These are phyloP conservation scores for Helichrysum umbraculigerum DNA, from an alignment of 129 eudicot genomes.

Conservation along the genomic window DNA sequence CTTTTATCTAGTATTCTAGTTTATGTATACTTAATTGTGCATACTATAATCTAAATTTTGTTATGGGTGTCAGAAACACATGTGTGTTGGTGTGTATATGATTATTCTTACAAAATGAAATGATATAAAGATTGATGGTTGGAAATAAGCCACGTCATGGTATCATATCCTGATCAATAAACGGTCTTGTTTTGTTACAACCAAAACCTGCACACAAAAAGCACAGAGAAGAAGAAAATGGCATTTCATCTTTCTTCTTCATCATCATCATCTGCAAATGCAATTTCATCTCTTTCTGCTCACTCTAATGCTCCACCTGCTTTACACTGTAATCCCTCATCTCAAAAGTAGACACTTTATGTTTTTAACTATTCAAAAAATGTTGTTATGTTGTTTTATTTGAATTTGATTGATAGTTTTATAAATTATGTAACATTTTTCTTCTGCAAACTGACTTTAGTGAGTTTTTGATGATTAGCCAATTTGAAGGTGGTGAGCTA, in stretches of 20 bases:
- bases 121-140: constrained; percentile 5
- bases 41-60: too few relatives aligned
- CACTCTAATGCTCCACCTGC: constrained; percentile 22
- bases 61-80: not conserved
- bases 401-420: not conserved
- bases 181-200: not conserved
- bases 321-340: constrained; percentile 27
- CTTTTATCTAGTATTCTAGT: too few relatives aligned
- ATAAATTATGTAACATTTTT: not conserved
- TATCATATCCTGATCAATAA: constrained; percentile 11
- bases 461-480: constrained; percentile 25
- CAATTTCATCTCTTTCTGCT: constrained; percentile 26
- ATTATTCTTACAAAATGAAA: not conserved
- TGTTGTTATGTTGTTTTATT: not conserved
- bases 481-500: constrained; percentile 35
- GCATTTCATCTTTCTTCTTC: constrained; percentile 44
- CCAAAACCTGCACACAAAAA: not conserved
- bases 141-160: not conserved
- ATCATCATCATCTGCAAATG: constrained; percentile 4
- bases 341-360: not conserved
- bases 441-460: constrained; percentile 13
- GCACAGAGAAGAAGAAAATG: constrained; percentile 37
- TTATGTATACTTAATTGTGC: too few relatives aligned
- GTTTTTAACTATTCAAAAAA: not conserved
- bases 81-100: not conserved